Evolutionary conservation across 2,329 filamentous ascomycete species (phyloP), one percentile per base, ranked within the genome.

Genomic region (Aspergillus pseudotamarii): DNA sequence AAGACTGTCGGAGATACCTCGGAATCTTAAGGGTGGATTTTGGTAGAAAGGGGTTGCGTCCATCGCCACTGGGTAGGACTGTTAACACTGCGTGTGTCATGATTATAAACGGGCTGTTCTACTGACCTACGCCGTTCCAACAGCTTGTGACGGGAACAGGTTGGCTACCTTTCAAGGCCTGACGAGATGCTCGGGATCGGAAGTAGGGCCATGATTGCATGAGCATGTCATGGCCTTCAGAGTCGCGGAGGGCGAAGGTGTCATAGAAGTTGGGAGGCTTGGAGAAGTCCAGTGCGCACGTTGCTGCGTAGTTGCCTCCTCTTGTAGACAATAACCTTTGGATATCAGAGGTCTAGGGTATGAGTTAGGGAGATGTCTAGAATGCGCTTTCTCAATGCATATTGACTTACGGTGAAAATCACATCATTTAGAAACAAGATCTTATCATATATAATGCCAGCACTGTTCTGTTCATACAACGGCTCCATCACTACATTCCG

Each of bases 261-360:
- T 93, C 91, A 75, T 93, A 93, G 73, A 88, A 91, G 46, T 86
- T 82, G 66, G 90, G 86, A 0, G 88, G 86, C 60, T 86, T 84
- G 65, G 88, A 85, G 70, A 89, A 92, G 77, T 93, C 91, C 41
- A 91, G 78, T 0, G 89, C 89, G 71, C 91, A 93, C 4, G 88
- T 89, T 0, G 90, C 88, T 4, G 88, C 85, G 69, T 92, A 93
- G 19, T 79, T 71, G 6, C 84, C 82, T 19, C 77, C 69, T 68
- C 88, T 86, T 3, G 87, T 90, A 56, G 82, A 83, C 64, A 92
- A 78, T 19, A 89, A 78, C 26, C 84, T 80, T 6, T 83, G 75
- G 0, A 86, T 84, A 66, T 89, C 86, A 4, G 80, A 69, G 0
- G 85, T 80, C 65, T 82, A 23, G 6, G 11, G 28, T 10, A 19